Evolutionary conservation across 306 rosid genomes (phyloP).

Genomic region (Boehmeria nivea): DNA sequence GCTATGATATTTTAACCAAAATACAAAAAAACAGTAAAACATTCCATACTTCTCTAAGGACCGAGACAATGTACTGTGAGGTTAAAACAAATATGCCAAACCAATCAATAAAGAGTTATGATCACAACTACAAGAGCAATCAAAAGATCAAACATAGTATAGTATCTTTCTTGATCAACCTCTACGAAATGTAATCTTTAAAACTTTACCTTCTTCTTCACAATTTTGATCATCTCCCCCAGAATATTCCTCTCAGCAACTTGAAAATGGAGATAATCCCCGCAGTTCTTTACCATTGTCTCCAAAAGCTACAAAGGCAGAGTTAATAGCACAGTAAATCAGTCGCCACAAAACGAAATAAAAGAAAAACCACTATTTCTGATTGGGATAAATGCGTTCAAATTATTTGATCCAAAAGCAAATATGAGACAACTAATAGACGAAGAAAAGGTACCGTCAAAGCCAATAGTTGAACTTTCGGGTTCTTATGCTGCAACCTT

Average conservation of each 20-base stretch:
- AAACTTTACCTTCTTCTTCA: conserved; percentile 82
- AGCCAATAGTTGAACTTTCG: conserved; percentile 78
- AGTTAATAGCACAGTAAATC: conserved; percentile 8
- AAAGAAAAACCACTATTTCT: conserved; percentile 8
- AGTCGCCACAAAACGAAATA: background rate
- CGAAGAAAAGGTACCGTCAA: conserved; percentile 58
- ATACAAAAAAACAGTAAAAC: background rate
- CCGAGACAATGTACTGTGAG: too few species aligned
- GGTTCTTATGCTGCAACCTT: conserved; percentile 87
- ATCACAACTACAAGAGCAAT: background rate
- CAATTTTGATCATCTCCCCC: conserved; percentile 92
- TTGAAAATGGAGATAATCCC: conserved; percentile 84
- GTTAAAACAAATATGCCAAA: background rate
- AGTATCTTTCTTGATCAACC: conserved; percentile 1
- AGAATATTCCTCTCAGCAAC: conserved; percentile 80
- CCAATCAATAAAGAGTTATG: background rate
- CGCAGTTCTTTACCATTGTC: conserved; percentile 99
- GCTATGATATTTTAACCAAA: background rate
- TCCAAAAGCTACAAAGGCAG: conserved; percentile 67
- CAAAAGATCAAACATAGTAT: too few species aligned
- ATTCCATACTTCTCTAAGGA: too few species aligned
- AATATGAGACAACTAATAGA: conserved; percentile 6
- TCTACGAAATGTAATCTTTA: background rate
- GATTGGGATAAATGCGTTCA: too few species aligned
- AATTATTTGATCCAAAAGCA: too few species aligned